These are phyloP conservation scores for Cladorrhinum sp. DNA, from an alignment of 2,329 filamentous ascomycete genomes.

Conservation along the genomic window DNA sequence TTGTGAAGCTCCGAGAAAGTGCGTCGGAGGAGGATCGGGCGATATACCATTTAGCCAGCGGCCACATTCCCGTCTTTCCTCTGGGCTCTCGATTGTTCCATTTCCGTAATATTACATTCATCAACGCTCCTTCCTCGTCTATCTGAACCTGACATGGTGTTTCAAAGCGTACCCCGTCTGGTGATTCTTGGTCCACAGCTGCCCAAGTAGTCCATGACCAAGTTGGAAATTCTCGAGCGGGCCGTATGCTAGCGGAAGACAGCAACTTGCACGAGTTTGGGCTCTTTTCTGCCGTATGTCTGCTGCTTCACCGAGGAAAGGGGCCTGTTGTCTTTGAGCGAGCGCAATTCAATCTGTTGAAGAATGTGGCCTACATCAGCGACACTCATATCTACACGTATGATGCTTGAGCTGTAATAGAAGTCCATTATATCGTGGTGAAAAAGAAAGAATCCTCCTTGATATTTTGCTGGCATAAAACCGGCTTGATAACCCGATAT, in stretches of 20 bases:
- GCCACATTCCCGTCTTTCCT: neutral
- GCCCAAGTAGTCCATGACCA: conserved; percentile 5
- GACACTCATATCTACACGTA: too few relatives aligned
- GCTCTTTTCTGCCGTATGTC: neutral
- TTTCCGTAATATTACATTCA: neutral
- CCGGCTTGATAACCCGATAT: too few relatives aligned
- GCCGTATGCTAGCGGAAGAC: neutral
- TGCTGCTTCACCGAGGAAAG: neutral
- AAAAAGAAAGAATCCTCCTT: too few relatives aligned
- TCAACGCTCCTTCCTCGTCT: neutral
- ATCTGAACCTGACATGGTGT: neutral
- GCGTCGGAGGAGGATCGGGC: neutral
- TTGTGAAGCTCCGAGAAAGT: too few relatives aligned
- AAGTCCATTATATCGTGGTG: too few relatives aligned
- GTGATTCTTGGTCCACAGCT: neutral
- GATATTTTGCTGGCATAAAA: too few relatives aligned
- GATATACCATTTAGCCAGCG: neutral
- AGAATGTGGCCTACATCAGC: too few relatives aligned
- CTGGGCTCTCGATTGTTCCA: neutral
- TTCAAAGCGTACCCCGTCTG: conserved; percentile 1
- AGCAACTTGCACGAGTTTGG: neutral
- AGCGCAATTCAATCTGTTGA: too few relatives aligned
- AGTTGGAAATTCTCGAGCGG: conserved; percentile 1
- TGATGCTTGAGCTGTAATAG: too few relatives aligned
- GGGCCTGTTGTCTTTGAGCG: too few relatives aligned